phyloP scores from a whole-genome alignment of 208 protist species.

The Leishmania lainsoni region DNA sequence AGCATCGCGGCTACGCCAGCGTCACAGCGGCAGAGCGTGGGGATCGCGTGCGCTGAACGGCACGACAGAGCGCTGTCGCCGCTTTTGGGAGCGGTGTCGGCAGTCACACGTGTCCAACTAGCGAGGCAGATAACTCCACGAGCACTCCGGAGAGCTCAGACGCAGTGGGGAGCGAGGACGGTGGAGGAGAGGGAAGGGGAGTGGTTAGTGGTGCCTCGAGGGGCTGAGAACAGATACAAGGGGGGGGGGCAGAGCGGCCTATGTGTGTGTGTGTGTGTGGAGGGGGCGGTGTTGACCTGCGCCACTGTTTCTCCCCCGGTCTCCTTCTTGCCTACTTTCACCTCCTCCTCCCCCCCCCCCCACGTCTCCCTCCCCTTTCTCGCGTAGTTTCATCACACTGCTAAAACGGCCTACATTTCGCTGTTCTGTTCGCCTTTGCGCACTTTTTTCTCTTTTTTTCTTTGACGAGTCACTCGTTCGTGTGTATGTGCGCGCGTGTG shows the following conservation, averaged over 20 bases:
- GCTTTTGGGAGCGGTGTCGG: conserved; percentile 42
- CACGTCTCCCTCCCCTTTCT: background rate
- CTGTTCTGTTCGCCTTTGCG: no score
- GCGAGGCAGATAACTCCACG: background rate
- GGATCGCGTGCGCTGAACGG: conserved; percentile 21
- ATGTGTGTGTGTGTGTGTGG: background rate
- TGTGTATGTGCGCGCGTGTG: background rate
- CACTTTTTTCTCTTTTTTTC: no score
- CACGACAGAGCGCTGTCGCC: conserved; percentile 41
- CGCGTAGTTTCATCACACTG: no score
- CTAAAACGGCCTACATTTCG: no score
- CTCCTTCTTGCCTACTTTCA: background rate
- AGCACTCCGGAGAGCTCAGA: background rate
- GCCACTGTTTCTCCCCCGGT: background rate
- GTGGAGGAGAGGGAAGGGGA: background rate
- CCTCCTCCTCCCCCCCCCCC: background rate
- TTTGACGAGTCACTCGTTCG: no score
- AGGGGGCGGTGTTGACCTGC: background rate
- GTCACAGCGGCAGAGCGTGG: background rate
- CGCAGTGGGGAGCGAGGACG: background rate
- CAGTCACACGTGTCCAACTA: background rate
- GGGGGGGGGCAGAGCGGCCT: background rate
- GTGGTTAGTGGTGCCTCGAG: background rate
- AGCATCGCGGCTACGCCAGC: background rate
- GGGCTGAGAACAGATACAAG: background rate